These are phyloP conservation scores for Fusarium sp. DNA, from an alignment of 2,329 filamentous ascomycete genomes.

Conservation along the genomic window DNA sequence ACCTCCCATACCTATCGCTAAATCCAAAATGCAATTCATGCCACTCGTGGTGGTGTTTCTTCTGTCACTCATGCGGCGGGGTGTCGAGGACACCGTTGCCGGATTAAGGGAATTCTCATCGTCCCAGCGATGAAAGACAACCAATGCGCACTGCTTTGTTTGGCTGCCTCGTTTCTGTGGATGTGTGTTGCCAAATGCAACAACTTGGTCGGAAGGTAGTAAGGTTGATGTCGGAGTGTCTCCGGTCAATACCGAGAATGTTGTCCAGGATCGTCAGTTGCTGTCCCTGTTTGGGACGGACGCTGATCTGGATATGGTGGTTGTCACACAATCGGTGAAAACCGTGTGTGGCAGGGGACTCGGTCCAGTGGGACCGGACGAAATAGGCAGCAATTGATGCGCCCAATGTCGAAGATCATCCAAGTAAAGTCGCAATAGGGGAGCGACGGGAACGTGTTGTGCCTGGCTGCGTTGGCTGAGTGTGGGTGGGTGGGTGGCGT, in stretches of 20 bases:
- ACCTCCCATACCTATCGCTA: slow-evolving; percentile 37
- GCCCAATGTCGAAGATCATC: slow-evolving; percentile 21
- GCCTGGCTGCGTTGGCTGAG: slow-evolving; percentile 10
- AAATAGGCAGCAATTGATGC: slow-evolving; percentile 15
- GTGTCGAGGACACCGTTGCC: slow-evolving; percentile 38
- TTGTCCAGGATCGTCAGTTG: slow-evolving; percentile 33
- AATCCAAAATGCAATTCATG: slow-evolving; percentile 39
- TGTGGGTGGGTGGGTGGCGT: slow-evolving; percentile 21
- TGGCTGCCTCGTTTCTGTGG: slow-evolving; percentile 35
- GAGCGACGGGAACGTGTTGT: slow-evolving; percentile 20
- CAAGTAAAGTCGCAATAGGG: neutral
- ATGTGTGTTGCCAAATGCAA: slow-evolving; percentile 14
- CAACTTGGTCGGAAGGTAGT: slow-evolving; percentile 9
- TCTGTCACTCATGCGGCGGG: slow-evolving; percentile 28
- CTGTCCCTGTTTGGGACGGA: slow-evolving; percentile 31
- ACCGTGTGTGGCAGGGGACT: slow-evolving; percentile 15
- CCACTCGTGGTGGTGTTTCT: slow-evolving; percentile 6
- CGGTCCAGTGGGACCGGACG: slow-evolving; percentile 15
- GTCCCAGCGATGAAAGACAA: slow-evolving; percentile 34
- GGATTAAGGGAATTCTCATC: slow-evolving; percentile 7
- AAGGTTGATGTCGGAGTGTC: slow-evolving; percentile 2
- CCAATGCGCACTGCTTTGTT: slow-evolving; percentile 46
- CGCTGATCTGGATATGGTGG: slow-evolving; percentile 31
- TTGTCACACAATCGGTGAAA: slow-evolving; percentile 28
- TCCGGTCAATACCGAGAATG: slow-evolving; percentile 15